Evolutionary conservation across 495 filamentous ascomycete genomes (phyloP), one percentile per base, ranked within the genome.

Genomic region (Parmelia sp.): DNA sequence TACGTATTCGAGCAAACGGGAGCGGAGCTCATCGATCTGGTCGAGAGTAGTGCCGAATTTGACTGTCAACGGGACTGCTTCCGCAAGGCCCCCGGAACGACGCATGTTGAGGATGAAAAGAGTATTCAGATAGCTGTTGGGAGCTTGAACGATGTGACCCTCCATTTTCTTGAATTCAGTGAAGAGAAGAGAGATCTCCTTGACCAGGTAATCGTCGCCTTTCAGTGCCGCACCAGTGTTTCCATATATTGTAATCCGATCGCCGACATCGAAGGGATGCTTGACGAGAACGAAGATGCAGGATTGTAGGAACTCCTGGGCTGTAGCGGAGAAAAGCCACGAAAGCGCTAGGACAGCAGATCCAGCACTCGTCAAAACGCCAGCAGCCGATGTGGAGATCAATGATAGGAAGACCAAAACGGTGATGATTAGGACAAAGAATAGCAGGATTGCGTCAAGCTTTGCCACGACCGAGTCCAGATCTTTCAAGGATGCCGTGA

Each of bases 131-230:
- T 96, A 87, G 62, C 87, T 93, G 80, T 97, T 97, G 6, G 94
- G 94, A 0, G 93, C 94, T 73, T 97, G 93, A 4, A 97, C 93
- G 19, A 96, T 85, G 66, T 96, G 92, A 17, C 93, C 93, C 71
- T 96, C 87, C 87, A 96, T 91, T 78, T 97, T 97, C 78, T 96
- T 97, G 79, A 97, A 96, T 71, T 97, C 94, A 35, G 94, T 97
- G 71, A 92, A 96, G 14, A 98, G 83, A n/a, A 97, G 79, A 11
- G 91, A 88, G 53, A 97, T 92, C 67, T 96, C 90, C 62, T 96
- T 92, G 60, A 98, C 91, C 65, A 96, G 96, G 76, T 96, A 97
- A 69, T 96, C 92, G 71, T 97, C 92, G 31, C 92, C 91, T 23
- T 82, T 80, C 73, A 90, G 82, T 21, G 80, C 70, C 33, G 86